Conservation (phyloP, 2,329 filamentous ascomycete genomes). For the Pseudogymnoascus pannorum region DNA sequence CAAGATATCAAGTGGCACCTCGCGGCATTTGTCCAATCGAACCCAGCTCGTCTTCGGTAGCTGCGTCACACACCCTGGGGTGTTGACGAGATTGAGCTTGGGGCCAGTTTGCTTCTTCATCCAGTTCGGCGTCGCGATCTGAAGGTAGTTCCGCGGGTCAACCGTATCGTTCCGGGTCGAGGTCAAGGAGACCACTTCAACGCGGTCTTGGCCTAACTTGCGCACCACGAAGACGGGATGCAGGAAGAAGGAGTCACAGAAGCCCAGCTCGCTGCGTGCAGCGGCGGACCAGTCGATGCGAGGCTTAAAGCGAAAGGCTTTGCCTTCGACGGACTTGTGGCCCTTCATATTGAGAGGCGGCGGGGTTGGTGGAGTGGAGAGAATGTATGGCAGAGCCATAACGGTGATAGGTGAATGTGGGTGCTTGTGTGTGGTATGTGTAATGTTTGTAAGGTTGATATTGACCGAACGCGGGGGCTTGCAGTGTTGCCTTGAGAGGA, state of each 20-base stretch:
- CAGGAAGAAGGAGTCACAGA: neutral
- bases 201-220: neutral
- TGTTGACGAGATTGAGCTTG: constrained; percentile 5
- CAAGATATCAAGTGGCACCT: neutral
- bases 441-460: neutral
- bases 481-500: neutral
- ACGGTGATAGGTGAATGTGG: neutral
- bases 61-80: neutral
- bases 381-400: neutral
- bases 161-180: neutral
- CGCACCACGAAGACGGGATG: neutral
- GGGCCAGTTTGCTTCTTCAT: neutral
- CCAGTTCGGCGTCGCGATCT: constrained; percentile 8
- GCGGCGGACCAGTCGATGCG: neutral
- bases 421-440: neutral
- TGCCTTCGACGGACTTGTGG: neutral
- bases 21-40: neutral
- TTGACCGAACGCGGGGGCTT: neutral
- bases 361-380: neutral
- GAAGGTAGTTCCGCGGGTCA: neutral
- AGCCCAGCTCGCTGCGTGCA: neutral
- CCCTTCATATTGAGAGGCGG: neutral
- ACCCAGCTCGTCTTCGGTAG: neutral
- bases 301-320: neutral
- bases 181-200: neutral